Percentiles rank a stretch among this genome's conserved stretches.
Conservation (phyloP, 202 grass and related monocot species). For the Cymbopogon flexuosus region DNA sequence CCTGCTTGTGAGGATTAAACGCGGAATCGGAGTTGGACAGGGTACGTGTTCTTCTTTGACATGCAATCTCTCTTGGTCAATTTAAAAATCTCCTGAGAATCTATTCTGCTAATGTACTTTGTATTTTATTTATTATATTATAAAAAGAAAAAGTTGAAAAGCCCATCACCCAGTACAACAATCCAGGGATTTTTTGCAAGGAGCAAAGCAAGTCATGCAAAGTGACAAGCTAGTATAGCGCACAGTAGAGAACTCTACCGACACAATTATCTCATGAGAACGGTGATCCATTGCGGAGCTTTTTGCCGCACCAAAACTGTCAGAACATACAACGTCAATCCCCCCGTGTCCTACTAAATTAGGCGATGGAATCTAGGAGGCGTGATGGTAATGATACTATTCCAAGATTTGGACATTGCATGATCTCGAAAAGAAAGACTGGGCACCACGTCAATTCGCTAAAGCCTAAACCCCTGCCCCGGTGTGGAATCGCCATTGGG, state of each 20-base stretch:
- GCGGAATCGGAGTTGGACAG: too few relatives aligned
- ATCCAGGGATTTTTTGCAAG: background rate
- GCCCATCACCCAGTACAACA: background rate
- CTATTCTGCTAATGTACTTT: background rate
- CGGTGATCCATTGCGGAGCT: background rate
- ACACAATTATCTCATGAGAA: background rate
- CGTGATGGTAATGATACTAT: slow-evolving; percentile 8
- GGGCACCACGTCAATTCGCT: background rate
- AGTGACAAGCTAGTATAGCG: background rate
- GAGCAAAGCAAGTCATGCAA: background rate
- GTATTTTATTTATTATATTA: background rate
- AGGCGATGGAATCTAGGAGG: slow-evolving; percentile 31
- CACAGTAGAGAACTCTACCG: background rate
- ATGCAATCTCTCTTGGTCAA: too few relatives aligned
- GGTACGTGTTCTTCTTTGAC: too few relatives aligned
- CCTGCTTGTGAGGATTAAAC: too few relatives aligned
- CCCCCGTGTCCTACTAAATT: background rate
- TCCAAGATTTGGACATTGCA: slow-evolving; percentile 5
- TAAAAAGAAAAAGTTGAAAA: background rate
- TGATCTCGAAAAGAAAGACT: background rate
- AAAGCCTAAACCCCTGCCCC: background rate
- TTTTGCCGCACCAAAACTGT: slow-evolving; percentile 17
- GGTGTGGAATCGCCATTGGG: slow-evolving; percentile 32
- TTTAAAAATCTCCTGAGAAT: too few relatives aligned
- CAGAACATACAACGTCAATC: background rate